These are phyloP conservation scores for Scenedesmus sp. DNA, from an alignment of 163 green algal species.

Conservation along the genomic window DNA sequence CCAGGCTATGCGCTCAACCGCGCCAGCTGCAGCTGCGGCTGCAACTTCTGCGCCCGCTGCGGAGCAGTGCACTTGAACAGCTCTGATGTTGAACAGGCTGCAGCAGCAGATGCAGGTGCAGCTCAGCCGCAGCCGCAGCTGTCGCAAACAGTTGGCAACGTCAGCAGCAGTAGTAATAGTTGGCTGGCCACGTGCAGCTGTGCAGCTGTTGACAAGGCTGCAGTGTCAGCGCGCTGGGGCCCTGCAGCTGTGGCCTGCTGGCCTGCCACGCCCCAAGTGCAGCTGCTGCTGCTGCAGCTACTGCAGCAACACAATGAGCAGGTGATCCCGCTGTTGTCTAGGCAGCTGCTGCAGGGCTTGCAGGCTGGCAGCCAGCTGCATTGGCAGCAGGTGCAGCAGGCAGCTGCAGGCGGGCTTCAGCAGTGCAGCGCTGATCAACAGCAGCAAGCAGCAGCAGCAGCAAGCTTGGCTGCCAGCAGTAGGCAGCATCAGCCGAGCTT, in stretches of 20 bases:
- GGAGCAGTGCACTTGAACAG: background rate
- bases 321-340: constrained; percentile 18
- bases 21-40: constrained; percentile 14
- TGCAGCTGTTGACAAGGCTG: constrained; percentile 9
- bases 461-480: background rate
- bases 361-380: background rate
- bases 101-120: background rate
- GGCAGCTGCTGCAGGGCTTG: constrained; percentile 13
- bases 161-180: background rate
- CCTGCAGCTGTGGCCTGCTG: constrained; percentile 8
- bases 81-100: background rate
- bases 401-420: background rate
- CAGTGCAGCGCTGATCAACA: background rate
- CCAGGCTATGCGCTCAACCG: background rate
- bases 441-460: background rate
- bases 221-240: constrained; percentile 13
- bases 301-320: constrained; percentile 4
- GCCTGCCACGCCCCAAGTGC: background rate
- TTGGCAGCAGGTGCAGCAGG: background rate
- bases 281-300: constrained; percentile 32
- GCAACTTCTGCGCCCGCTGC: constrained; percentile 29
- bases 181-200: constrained; percentile 20
- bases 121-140: background rate
- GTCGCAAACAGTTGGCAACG: background rate
- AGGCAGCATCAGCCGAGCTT: background rate